Evolutionary conservation across 768 basidiomycete species (phyloP), one percentile per base, ranked within the genome.

Genomic region (Leccinum boreale): DNA sequence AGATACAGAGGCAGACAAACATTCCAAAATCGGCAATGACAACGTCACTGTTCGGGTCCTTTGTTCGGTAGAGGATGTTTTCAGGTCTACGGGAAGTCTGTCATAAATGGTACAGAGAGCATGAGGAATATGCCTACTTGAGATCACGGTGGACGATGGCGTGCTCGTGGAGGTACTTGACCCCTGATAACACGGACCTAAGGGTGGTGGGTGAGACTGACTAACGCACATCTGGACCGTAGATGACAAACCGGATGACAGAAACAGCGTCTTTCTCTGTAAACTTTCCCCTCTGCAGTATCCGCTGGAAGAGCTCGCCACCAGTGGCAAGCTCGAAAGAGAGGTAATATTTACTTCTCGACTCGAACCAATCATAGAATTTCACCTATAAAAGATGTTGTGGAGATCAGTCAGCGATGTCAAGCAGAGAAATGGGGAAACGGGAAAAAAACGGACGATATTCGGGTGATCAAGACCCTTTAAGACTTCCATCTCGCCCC

Each of bases 11-110:
- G 4, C 5, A 44, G 42, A 74, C 87, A 17, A 64, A 93, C 92
- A 99, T 98, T 62, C 97, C 97, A 67, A 99, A 99, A 73, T 98
- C 97, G 6, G 86, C 95, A 45, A 98, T 94, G 56, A 99, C 95
- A 51, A 98, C 81, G 61, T 89, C 89, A n/a, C 90, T 92, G 17
- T 88, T 79, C 10, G 79, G 69, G 3, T 84, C 88, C 62, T 79
- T 85, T 5, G 90, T 92, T 42, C 91, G 85, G 70, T 93, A 98
- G 4, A 99, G 79, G 58, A 99, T 95, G 69, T 98, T 98, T 74
- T 99, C 97, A 0, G 97, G 97, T 71, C 90, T 93, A 60, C 6
- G 35, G 35, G 51, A 42, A 3, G 15, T 12, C 44, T 17, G 42
- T 52, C 23, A 59, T 42, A 12, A 48, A 36, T 12, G 33, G 29